These are phyloP conservation scores for Juncus inflexus DNA, from an alignment of 176 grass and related monocot species.

Conservation along the genomic window DNA sequence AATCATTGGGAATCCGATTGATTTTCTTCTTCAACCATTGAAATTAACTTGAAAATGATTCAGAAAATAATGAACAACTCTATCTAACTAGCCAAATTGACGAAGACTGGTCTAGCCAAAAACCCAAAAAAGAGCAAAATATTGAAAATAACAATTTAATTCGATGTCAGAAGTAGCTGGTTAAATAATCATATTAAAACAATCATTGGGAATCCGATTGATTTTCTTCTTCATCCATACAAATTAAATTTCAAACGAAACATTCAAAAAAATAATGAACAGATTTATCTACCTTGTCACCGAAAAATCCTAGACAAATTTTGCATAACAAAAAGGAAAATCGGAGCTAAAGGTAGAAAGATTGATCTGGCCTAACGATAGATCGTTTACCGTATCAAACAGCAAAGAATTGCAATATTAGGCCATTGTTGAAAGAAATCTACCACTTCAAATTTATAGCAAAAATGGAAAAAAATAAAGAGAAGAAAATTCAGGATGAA, in stretches of 20 bases:
- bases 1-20: slow-evolving; percentile 32
- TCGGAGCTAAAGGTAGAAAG: no score
- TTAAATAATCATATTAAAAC: slow-evolving; percentile 18
- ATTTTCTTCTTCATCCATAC: slow-evolving; percentile 30
- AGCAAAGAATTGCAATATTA: no score
- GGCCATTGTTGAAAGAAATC: no score
- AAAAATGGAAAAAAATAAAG: no score
- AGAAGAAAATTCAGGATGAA: no score
- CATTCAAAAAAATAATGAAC: no score
- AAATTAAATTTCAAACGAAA: not conserved
- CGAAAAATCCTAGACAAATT: no score
- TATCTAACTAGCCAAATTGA: not conserved
- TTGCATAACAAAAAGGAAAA: no score
- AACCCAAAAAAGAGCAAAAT: not conserved
- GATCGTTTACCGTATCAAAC: no score
- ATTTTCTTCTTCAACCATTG: slow-evolving; percentile 28
- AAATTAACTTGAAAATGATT: not conserved
- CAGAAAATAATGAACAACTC: not conserved
- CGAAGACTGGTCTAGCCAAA: not conserved
- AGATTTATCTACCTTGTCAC: no score
- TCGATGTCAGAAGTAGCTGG: slow-evolving; percentile 29
- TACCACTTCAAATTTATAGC: no score
- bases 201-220: slow-evolving; percentile 32
- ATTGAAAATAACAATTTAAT: not conserved
- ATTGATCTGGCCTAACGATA: no score